These are phyloP conservation scores for Polychaeton citri DNA, from an alignment of 2,329 filamentous ascomycete genomes.

Conservation along the genomic window DNA sequence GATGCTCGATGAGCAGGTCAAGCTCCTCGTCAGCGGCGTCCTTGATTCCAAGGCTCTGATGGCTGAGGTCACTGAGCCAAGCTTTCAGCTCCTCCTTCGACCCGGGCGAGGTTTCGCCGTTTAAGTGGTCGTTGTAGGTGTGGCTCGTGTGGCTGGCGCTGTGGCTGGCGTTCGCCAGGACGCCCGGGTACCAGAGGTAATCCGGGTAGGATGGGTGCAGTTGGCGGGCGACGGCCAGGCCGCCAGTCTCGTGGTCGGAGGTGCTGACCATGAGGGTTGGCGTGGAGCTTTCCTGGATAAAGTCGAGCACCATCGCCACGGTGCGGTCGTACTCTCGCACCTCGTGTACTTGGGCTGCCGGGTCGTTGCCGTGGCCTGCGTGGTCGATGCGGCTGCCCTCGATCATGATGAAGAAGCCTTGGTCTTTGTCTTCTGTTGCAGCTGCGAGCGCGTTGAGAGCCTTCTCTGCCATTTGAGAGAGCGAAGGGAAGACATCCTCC, in stretches of 20 bases:
- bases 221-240: conserved; percentile 68
- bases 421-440: conserved; percentile 69
- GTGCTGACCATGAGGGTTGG: conserved; percentile 77
- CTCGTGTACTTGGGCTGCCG: conserved; percentile 53
- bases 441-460: conserved; percentile 67
- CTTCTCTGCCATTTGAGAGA: conserved; percentile 81
- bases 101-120: conserved; percentile 10
- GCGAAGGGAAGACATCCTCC: conserved; percentile 68
- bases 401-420: conserved; percentile 98
- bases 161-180: conserved; percentile 66
- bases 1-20: conserved; percentile 45
- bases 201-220: conserved; percentile 49
- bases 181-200: conserved; percentile 69
- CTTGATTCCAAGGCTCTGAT: conserved; percentile 59
- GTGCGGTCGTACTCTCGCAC: conserved; percentile 89
- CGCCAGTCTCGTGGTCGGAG: conserved; percentile 93
- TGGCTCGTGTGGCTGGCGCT: conserved; percentile 34
- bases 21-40: conserved; percentile 64
- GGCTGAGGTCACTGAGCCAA: conserved; percentile 59
- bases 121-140: conserved; percentile 19
- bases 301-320: conserved; percentile 72
- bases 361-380: conserved; percentile 55
- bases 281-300: conserved; percentile 58
- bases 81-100: conserved; percentile 34
- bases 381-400: conserved; percentile 95